Conservation (phyloP, 225 moss, liverwort and hornwort genomes). For the Sphagnum contortum region DNA sequence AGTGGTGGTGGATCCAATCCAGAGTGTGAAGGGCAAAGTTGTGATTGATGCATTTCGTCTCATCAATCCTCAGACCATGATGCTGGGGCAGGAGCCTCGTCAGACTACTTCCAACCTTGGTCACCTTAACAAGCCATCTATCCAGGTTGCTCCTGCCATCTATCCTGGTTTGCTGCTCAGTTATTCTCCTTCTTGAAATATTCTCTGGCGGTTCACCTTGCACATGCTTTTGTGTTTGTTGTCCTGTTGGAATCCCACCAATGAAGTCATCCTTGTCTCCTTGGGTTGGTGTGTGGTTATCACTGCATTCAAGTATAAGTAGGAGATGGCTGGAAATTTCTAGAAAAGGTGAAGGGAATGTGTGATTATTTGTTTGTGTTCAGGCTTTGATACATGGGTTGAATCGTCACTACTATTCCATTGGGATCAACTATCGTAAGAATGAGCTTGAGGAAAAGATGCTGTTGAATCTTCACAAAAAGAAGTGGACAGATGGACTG, state of each 20-base stretch:
- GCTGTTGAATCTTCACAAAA: slow-evolving; percentile 91
- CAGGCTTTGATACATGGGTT: slow-evolving; percentile 95
- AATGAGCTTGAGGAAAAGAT: slow-evolving; percentile 96
- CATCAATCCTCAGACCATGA: slow-evolving; percentile 99
- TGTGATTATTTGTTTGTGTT: no score
- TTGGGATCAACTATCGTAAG: slow-evolving; percentile 93
- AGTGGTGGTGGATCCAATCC: slow-evolving; percentile 94
- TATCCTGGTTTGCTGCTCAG: no score
- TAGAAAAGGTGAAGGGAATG: no score
- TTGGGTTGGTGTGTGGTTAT: no score
- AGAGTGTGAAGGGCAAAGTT: slow-evolving; percentile 96
- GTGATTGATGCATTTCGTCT: slow-evolving; percentile 95
- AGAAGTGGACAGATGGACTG: slow-evolving; percentile 96
- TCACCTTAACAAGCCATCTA: slow-evolving; percentile 90
- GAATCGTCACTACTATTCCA: slow-evolving; percentile 90
- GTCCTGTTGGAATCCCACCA: no score
- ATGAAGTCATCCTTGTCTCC: no score
- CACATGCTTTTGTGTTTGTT: no score
- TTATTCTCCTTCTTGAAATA: no score
- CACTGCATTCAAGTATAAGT: no score
- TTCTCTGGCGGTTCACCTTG: no score
- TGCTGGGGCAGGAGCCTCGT: slow-evolving; percentile 94
- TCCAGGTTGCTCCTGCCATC: slow-evolving; percentile 40
- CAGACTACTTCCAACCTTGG: slow-evolving; percentile 96
- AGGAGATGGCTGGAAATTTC: no score